Conservation (phyloP, 371 early-diverging fungal species). For the Circinella minor region DNA sequence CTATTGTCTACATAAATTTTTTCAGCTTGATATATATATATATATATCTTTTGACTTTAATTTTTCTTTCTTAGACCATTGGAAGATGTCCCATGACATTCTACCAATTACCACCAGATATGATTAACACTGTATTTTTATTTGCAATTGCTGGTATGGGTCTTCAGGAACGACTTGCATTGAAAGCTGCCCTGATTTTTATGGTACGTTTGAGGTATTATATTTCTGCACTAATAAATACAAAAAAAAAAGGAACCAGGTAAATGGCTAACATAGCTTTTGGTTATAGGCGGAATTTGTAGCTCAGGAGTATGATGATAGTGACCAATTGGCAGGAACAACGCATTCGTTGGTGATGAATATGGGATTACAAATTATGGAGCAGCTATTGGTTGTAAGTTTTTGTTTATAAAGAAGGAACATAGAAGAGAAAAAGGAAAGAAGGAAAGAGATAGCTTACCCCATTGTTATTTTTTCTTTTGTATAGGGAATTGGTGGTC, state of each 20-base stretch:
- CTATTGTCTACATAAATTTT: neutral
- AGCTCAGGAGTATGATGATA: conserved; percentile 50
- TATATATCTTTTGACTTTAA: neutral
- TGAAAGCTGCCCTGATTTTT: conserved; percentile 62
- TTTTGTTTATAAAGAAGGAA: neutral
- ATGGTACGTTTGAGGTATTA: conserved; percentile 40
- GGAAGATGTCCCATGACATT: conserved; percentile 60
- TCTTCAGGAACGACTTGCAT: conserved; percentile 64
- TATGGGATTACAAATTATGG: conserved; percentile 61
- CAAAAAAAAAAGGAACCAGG: too few relatives aligned
- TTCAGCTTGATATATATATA: neutral
- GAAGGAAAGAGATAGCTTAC: too few relatives aligned
- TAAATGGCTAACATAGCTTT: neutral
- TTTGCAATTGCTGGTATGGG: conserved; percentile 64
- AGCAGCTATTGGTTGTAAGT: conserved; percentile 56
- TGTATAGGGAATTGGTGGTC: conserved; percentile 70
- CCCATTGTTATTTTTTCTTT: neutral
- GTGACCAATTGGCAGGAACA: conserved; percentile 38
- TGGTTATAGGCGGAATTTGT: conserved; percentile 54
- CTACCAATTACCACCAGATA: conserved; percentile 54
- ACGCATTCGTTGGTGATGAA: conserved; percentile 48
- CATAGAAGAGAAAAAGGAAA: too few relatives aligned
- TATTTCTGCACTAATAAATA: neutral
- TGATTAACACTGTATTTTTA: conserved; percentile 53
- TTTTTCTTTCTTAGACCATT: conserved; percentile 41